A percentile compares a stretch with the other conserved stretches of the same genome.
Evolutionary conservation across 2,329 filamentous ascomycete species (phyloP).

Genomic region (Xylariaceae sp.): DNA sequence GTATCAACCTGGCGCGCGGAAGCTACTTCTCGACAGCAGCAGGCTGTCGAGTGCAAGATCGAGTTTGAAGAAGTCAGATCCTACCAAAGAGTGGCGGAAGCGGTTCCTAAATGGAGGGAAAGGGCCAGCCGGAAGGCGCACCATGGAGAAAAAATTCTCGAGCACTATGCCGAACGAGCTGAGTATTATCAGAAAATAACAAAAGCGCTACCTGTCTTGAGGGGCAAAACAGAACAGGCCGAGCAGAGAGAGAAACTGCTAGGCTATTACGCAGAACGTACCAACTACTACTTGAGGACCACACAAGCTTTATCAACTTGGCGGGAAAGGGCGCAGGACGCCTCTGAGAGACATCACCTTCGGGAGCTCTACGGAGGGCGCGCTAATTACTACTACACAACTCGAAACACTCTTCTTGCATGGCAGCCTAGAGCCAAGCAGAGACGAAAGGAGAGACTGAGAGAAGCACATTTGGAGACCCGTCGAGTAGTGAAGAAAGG

Average conservation of each 20-base stretch:
- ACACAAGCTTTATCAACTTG: slow-evolving; percentile 39
- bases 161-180: slow-evolving; percentile 36
- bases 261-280: slow-evolving; percentile 36
- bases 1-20: slow-evolving; percentile 34
- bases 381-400: slow-evolving; percentile 42
- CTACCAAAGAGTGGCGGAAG: slow-evolving; percentile 32
- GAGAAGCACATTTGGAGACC: slow-evolving; percentile 43
- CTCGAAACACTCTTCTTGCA: slow-evolving; percentile 31
- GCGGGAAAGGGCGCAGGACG: slow-evolving; percentile 33
- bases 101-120: slow-evolving; percentile 38
- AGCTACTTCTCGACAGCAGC: slow-evolving; percentile 28
- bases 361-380: slow-evolving; percentile 36
- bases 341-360: slow-evolving; percentile 30
- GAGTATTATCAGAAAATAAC: slow-evolving; percentile 41
- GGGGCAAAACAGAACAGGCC: slow-evolving; percentile 28
- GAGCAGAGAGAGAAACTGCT: slow-evolving; percentile 33
- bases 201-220: slow-evolving; percentile 32
- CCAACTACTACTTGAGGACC: slow-evolving; percentile 39
- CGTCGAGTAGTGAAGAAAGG: slow-evolving; percentile 44
- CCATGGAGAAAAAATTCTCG: slow-evolving; percentile 30
- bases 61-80: slow-evolving; percentile 30
- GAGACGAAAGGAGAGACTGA: slow-evolving; percentile 41
- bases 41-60: slow-evolving; percentile 29
- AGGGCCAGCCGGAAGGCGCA: slow-evolving; percentile 25
- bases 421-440: slow-evolving; percentile 39